Percentiles rank a stretch among this genome's conserved stretches.
Evolutionary conservation across 441 rosid genomes (phyloP).

Genomic region (Erodium chrysanthum): DNA sequence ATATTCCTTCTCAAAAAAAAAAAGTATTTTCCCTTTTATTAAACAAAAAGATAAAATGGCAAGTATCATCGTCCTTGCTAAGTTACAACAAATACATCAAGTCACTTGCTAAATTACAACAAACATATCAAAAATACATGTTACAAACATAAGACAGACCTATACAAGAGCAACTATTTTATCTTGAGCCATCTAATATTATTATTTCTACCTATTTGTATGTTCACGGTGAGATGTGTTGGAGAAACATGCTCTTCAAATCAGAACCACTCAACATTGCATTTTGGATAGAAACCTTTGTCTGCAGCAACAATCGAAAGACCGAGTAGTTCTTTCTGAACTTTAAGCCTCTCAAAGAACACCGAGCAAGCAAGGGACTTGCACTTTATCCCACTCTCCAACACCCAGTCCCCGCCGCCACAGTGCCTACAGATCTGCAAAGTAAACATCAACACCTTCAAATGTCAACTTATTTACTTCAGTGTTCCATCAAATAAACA

Average conservation of each 20-base stretch:
- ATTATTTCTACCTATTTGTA: too few relatives aligned
- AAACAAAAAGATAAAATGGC: background rate
- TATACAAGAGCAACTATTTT: background rate
- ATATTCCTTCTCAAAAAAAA: too few relatives aligned
- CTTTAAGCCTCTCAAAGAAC: constrained; percentile 77
- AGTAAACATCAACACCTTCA: constrained; percentile 1
- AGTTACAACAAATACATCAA: background rate
- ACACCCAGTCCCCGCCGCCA: constrained; percentile 94
- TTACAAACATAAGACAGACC: background rate
- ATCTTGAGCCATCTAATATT: background rate
- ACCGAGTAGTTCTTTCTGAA: constrained; percentile 72
- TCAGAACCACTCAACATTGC: constrained; percentile 85
- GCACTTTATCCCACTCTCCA: constrained; percentile 82
- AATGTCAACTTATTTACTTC: background rate
- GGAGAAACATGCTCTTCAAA: too few relatives aligned
- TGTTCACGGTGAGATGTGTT: too few relatives aligned
- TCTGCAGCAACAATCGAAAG: constrained; percentile 53
- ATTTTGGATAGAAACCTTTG: constrained; percentile 64
- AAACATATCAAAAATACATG: too few relatives aligned
- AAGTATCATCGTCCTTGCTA: background rate
- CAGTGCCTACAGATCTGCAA: constrained; percentile 82
- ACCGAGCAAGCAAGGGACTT: constrained; percentile 80
- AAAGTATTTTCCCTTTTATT: background rate
- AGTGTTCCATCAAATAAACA: background rate
- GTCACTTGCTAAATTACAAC: too few relatives aligned